Base-by-base conservation (phyloP, 805 yeast genomes). In the Metschnikowia dekortorum region DNA sequence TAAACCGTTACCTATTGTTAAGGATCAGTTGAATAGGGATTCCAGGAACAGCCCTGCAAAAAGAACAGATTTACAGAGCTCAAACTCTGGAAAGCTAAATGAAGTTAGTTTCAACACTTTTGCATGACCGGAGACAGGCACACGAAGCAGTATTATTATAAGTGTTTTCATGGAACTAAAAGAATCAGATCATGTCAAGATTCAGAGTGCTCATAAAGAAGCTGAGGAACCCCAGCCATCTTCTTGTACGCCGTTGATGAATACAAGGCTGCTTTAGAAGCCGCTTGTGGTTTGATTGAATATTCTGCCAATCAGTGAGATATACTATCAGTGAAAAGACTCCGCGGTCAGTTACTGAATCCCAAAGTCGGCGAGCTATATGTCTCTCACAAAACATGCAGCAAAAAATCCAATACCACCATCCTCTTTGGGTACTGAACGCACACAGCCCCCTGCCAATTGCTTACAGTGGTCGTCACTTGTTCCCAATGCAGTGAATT, bases 351-450 rank as follows among this genome's bases (percentile, higher is more conserved):
- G 36, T 10, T 13, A 31, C 34, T 11, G 10, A n/a, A 18, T 22
- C 4, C 38, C 14, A 9, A 11, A 35, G 6, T n/a, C 38, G 14
- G 26, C 29, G 26, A 9, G 28, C 26, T 30, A 10, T 35, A 29
- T 16, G 13, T 49, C 51, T 28, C 60, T 76, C 55, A 87, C 87
- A 64, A 94, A 92, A 50, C 94, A 84, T 1, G 91, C 98, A 0
- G 97, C 98, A 68, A 94, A 94, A 64, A 94, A 94, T 0, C 99
- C 99, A 60, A 94, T 94, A n/a, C 99, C 99, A 31, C 98, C 99
- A 65, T 94, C 99, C 40, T 79, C 85, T 53, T 82, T 84, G 0
- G 97, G 96, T 39, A 83, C 69, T 0, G 91, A 86, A 57, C 99
- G 75, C 0, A 94, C 83, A 69, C 97, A 91, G 0, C 94, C 92